Base-by-base conservation (phyloP, 805 yeast species). In the Saccharomycopsis sp. region DNA sequence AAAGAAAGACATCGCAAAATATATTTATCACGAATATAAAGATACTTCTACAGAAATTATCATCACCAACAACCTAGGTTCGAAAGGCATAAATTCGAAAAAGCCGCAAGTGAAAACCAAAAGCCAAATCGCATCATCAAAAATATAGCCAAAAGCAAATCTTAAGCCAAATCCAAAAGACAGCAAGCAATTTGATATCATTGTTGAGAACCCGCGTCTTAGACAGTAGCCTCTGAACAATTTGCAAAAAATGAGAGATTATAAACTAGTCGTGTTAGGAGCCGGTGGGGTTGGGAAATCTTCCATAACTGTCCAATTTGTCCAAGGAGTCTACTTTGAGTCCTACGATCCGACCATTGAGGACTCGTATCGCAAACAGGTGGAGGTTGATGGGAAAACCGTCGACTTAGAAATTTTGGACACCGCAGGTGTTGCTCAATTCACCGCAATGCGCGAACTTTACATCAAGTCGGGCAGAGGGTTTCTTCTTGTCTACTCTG, bases 281-380 rank as follows among this genome's bases (percentile, higher is more conserved):
- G 96, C 97, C 14, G 97, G 97, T 65, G 97, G 97, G 72, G 97
- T 90, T 7, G 99, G 99, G 65, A 92, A 92, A 67, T 89, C 97
- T 23, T 91, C 96, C 46, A 75, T 92, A 47, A 91, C 97, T 1
- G 96, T 90, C 3, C 96, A 90, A 68, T 91, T 87, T 67, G 96
- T 90, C 2, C 96, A 89, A 69, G 94, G 94, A 9, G 87, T 87
- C 1, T 91, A 89, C 70, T 82, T 89, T 57, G 97, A 92, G 66
- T 80, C 90, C 41, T 92, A 92, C 72, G 98, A 92, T 67, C 98
- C 99, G 7, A 94, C 99, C 7, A 94, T 92, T 63, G 99, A 92
- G 69, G 98, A 92, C 68, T 89, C 97, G 0, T 94, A 92, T 71
- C 77, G 96, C 52, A 91, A 90, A 68, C 91, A 89, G 64, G 83